Conservation (phyloP, 352 stramenopile species). For the Globisporangium viniferum region DNA sequence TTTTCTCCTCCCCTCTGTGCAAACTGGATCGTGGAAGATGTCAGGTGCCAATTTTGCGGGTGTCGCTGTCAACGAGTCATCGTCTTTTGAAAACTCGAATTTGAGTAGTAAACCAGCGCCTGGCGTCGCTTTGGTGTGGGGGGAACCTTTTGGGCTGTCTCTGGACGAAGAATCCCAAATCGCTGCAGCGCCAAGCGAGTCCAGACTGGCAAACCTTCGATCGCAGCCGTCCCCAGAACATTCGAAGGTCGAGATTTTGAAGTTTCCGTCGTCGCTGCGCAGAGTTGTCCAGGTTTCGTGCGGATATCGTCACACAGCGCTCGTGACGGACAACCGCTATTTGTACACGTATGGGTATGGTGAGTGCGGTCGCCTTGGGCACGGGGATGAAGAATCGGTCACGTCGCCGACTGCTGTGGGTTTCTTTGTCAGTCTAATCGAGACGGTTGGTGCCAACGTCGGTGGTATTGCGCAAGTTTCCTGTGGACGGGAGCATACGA, state of each 20-base stretch:
- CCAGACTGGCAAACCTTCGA: constrained; percentile 19
- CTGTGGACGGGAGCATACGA: constrained; percentile 85
- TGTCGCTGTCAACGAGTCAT: not conserved
- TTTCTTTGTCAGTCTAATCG: constrained; percentile 55
- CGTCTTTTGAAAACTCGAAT: not conserved
- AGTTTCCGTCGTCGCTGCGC: constrained; percentile 46
- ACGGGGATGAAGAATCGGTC: constrained; percentile 58
- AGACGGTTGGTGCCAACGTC: constrained; percentile 28
- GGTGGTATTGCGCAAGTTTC: constrained; percentile 48
- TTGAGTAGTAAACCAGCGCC: constrained; percentile 21
- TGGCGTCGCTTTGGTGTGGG: constrained; percentile 62
- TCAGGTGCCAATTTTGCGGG: constrained; percentile 23
- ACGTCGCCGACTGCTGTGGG: constrained; percentile 38
- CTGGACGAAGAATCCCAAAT: constrained; percentile 57
- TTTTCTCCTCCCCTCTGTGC: constrained; percentile 39
- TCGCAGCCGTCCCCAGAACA: not conserved
- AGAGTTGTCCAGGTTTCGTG: constrained; percentile 68
- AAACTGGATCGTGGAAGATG: constrained; percentile 33
- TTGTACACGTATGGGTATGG: constrained; percentile 83
- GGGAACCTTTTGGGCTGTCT: constrained; percentile 52
- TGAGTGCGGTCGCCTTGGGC: constrained; percentile 72
- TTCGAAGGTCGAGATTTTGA: constrained; percentile 31
- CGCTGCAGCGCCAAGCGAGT: constrained; percentile 11
- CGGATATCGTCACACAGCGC: constrained; percentile 72
- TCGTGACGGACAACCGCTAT: constrained; percentile 59